A percentile compares a stretch with the other conserved stretches of the same genome.
Evolutionary conservation across 2,329 filamentous ascomycete species (phyloP).

Genomic region (Penicillium digitatum): DNA sequence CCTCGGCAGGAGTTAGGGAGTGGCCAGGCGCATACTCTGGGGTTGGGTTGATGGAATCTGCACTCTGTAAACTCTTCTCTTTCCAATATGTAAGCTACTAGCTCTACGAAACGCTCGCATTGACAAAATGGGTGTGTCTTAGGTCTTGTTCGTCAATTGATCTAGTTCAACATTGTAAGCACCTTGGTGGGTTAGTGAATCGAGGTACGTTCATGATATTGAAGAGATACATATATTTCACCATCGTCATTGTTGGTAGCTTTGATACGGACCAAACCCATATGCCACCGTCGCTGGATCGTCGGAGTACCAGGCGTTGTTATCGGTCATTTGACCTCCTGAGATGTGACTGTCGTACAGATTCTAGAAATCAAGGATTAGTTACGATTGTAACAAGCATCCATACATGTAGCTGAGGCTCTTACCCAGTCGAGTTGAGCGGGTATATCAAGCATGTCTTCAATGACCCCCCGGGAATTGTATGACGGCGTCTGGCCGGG

Average conservation of each 20-base stretch:
- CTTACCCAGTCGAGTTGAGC: slow-evolving; percentile 36
- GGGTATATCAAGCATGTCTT: slow-evolving; percentile 34
- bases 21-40: neutral
- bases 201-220: neutral
- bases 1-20: neutral
- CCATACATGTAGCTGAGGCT: neutral
- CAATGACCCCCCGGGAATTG: slow-evolving; percentile 28
- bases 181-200: neutral
- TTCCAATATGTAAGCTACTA: accelerated
- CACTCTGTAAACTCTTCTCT: neutral
- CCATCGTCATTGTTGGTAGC: neutral
- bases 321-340: slow-evolving; percentile 10
- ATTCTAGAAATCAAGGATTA: slow-evolving; percentile 11
- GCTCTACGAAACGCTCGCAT: neutral
- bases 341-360: slow-evolving; percentile 20
- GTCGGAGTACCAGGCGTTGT: slow-evolving; percentile 12
- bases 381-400: neutral
- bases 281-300: neutral
- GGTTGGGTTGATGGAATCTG: neutral
- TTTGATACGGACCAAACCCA: neutral
- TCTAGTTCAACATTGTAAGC: neutral
- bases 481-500: slow-evolving; percentile 4
- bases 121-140: neutral
- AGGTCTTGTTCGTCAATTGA: neutral
- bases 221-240: neutral